Evolutionary conservation across 768 basidiomycete genomes (phyloP).

Genomic region (Phlebiopsis gigantea): DNA sequence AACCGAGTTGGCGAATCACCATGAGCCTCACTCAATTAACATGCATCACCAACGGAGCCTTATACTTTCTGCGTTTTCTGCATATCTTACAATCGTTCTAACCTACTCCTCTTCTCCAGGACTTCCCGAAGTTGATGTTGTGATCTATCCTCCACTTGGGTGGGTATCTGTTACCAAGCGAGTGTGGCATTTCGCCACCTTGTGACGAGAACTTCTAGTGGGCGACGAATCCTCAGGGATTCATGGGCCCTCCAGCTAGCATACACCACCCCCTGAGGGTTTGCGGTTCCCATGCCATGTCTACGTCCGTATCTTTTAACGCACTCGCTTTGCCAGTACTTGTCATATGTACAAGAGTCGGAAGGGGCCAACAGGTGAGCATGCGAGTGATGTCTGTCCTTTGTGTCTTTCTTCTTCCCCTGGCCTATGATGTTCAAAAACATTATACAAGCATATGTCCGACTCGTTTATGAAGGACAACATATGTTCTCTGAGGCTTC

Average conservation of each 20-base stretch:
- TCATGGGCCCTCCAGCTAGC: slow-evolving; percentile 30
- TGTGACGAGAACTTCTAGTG: slow-evolving; percentile 33
- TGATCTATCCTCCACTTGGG: background rate
- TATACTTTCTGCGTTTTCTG: slow-evolving; percentile 17
- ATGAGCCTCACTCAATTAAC: slow-evolving; percentile 70
- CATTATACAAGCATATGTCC: slow-evolving; percentile 73
- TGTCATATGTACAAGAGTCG: too few species aligned
- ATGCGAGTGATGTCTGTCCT: background rate
- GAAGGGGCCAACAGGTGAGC: too few species aligned
- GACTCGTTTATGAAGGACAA: slow-evolving; percentile 53
- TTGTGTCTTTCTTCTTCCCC: slow-evolving; percentile 6
- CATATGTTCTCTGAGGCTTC: slow-evolving; percentile 43
- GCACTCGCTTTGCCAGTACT: too few species aligned
- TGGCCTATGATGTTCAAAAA: slow-evolving; percentile 43
- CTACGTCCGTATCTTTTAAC: too few species aligned
- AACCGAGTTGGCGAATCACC: slow-evolving; percentile 63
- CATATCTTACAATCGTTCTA: background rate
- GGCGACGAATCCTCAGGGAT: slow-evolving; percentile 24
- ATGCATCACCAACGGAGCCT: slow-evolving; percentile 61
- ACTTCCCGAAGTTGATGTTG: slow-evolving; percentile 9
- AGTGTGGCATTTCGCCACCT: background rate
- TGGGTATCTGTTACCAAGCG: background rate
- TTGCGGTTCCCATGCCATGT: too few species aligned
- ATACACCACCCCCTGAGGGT: slow-evolving; percentile 40
- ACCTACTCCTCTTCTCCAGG: slow-evolving; percentile 1